These are phyloP conservation scores for Solanum hybrid DNA, from an alignment of 305 asterid species.

Conservation along the genomic window DNA sequence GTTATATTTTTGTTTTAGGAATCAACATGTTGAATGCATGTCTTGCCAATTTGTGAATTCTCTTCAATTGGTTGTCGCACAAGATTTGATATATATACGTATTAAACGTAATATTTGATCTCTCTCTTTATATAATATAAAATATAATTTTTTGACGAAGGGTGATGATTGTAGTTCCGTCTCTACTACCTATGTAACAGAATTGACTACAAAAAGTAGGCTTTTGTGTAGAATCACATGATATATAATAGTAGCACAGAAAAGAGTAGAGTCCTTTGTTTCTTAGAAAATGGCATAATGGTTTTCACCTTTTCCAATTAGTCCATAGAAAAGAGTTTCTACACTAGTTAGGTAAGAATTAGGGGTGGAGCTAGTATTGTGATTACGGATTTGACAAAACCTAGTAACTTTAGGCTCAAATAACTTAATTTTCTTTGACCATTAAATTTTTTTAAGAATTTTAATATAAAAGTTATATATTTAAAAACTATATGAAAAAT, in stretches of 20 bases:
- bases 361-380: neutral
- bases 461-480: too few species aligned
- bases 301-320: neutral
- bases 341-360: neutral
- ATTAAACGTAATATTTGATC: too few species aligned
- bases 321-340: too few species aligned
- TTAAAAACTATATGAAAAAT: too few species aligned
- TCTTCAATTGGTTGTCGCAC: too few species aligned
- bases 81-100: too few species aligned
- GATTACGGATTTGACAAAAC: neutral
- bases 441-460: too few species aligned
- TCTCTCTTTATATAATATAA: too few species aligned
- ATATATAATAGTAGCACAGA: neutral
- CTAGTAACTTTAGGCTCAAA: neutral
- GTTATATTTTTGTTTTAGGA: too few species aligned
- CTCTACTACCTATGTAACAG: too few species aligned
- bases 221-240: neutral
- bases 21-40: neutral
- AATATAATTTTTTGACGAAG: too few species aligned
- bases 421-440: too few species aligned
- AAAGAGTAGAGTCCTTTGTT: neutral
- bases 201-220: neutral
- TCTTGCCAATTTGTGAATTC: neutral
- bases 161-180: neutral
- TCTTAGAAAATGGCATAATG: neutral